phyloP scores from a whole-genome alignment of 768 basidiomycete species.

The Auricularia cornea region DNA sequence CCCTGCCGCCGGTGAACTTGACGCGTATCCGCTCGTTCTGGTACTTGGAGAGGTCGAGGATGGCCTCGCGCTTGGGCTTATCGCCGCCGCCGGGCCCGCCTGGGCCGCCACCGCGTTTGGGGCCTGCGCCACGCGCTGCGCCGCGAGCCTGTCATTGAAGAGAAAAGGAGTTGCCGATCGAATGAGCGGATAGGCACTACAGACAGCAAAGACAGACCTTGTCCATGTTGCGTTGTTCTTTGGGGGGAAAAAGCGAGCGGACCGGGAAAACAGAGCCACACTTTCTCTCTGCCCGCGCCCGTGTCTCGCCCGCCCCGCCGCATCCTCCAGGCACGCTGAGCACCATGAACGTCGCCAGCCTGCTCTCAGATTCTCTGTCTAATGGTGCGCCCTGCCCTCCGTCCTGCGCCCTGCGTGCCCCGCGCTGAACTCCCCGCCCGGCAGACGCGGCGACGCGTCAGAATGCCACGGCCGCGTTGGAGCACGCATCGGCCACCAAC shows the following conservation, averaged over 20 bases:
- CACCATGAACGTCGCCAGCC: slow-evolving; percentile 84
- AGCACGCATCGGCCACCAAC: slow-evolving; percentile 77
- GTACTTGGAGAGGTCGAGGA: slow-evolving; percentile 92
- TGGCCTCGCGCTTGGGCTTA: slow-evolving; percentile 86
- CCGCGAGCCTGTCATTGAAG: slow-evolving; percentile 34
- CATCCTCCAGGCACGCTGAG: slow-evolving; percentile 11
- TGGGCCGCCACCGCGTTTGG: slow-evolving; percentile 39
- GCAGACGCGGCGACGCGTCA: slow-evolving; percentile 85
- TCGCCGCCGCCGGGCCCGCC: slow-evolving; percentile 44
- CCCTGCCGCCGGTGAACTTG: slow-evolving; percentile 96
- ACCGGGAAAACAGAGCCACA: slow-evolving; percentile 17
- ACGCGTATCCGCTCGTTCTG: slow-evolving; percentile 87
- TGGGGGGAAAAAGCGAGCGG: neutral
- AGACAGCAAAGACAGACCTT: slow-evolving; percentile 17
- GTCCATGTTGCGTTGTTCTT: neutral
- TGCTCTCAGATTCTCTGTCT: slow-evolving; percentile 89
- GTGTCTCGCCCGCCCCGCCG: too few species aligned
- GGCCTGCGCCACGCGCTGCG: slow-evolving; percentile 31
- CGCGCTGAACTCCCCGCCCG: slow-evolving; percentile 9
- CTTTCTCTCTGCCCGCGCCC: slow-evolving; percentile 10
- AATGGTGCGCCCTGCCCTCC: slow-evolving; percentile 50
- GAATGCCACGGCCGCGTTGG: slow-evolving; percentile 84
- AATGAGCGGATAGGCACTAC: too few species aligned
- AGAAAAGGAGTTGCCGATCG: too few species aligned
- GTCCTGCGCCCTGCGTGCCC: slow-evolving; percentile 24